Evolutionary conservation across 1,284 basidiomycete genomes (phyloP).

Genomic region (Omphalotus olearius): DNA sequence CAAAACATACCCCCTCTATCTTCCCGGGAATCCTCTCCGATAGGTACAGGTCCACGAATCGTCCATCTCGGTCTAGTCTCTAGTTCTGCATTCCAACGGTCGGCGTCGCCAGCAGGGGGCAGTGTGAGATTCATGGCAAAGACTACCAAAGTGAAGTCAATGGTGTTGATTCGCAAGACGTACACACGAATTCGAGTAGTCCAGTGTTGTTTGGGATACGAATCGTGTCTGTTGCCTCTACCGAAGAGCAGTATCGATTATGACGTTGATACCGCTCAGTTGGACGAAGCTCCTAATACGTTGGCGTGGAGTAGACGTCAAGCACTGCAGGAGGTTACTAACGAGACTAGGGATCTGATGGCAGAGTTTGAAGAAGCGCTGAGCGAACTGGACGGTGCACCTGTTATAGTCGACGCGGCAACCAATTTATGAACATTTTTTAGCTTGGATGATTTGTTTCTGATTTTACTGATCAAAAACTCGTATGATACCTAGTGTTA

Average conservation of each 20-base stretch:
- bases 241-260: conserved; percentile 23
- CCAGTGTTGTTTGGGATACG: conserved; percentile 60
- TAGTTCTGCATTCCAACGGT: conserved; percentile 29
- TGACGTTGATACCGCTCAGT: neutral
- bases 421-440: no score
- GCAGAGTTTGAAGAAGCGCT: conserved; percentile 49
- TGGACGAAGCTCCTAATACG: conserved; percentile 27
- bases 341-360: conserved; percentile 51
- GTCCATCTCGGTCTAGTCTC: conserved; percentile 58
- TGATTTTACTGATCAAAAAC: no score
- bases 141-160: conserved; percentile 41
- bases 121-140: conserved; percentile 26
- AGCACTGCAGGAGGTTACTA: conserved; percentile 45
- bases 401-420: conserved; percentile 7
- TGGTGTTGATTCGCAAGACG: conserved; percentile 46
- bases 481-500: no score
- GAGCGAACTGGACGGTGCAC: conserved; percentile 7
- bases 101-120: conserved; percentile 30
- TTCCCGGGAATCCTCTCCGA: neutral
- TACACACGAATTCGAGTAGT: conserved; percentile 58
- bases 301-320: conserved; percentile 52
- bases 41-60: conserved; percentile 40
- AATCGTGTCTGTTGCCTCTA: conserved; percentile 41
- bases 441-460: no score
- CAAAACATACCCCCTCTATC: neutral